Evolutionary conservation across 2,329 filamentous ascomycete species (phyloP).

Genomic region (Pestalotiopsis sp.): DNA sequence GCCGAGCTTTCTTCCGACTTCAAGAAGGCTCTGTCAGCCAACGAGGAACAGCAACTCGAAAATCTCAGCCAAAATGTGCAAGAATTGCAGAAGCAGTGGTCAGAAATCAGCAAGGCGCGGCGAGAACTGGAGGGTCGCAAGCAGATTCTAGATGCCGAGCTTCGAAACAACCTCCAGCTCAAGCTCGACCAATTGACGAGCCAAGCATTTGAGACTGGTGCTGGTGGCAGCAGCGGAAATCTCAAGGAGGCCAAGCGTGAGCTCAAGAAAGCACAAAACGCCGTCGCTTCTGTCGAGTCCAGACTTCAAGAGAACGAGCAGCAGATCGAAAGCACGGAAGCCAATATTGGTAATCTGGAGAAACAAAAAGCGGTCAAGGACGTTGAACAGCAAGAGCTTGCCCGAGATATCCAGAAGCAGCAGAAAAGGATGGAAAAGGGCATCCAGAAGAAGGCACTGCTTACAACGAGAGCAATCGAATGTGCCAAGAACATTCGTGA

Average conservation of each 20-base stretch:
- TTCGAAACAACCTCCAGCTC: constrained; percentile 85
- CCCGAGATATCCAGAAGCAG: constrained; percentile 76
- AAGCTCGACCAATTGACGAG: constrained; percentile 83
- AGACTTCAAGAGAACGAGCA: constrained; percentile 75
- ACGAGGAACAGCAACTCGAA: constrained; percentile 83
- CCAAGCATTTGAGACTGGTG: constrained; percentile 67
- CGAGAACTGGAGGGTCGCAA: constrained; percentile 80
- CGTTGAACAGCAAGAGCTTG: constrained; percentile 72
- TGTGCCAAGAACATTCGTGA: constrained; percentile 88
- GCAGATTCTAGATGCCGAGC: constrained; percentile 78
- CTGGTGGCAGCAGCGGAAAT: constrained; percentile 63
- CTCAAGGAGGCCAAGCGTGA: constrained; percentile 80
- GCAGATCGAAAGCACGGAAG: constrained; percentile 60
- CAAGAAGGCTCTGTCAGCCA: constrained; percentile 80
- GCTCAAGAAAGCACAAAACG: constrained; percentile 73
- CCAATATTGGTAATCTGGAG: constrained; percentile 35
- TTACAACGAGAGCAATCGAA: constrained; percentile 76
- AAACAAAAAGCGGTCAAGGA: constrained; percentile 62
- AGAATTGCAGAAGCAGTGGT: constrained; percentile 74
- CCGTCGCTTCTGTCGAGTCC: constrained; percentile 64
- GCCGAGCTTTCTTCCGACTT: constrained; percentile 83
- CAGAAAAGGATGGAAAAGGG: constrained; percentile 91
- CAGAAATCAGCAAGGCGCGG: constrained; percentile 70
- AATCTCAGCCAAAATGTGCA: constrained; percentile 68
- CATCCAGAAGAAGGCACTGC: constrained; percentile 80